phyloP scores from a whole-genome alignment of 148 eudicot genomes.

The Diospyros kaki region DNA sequence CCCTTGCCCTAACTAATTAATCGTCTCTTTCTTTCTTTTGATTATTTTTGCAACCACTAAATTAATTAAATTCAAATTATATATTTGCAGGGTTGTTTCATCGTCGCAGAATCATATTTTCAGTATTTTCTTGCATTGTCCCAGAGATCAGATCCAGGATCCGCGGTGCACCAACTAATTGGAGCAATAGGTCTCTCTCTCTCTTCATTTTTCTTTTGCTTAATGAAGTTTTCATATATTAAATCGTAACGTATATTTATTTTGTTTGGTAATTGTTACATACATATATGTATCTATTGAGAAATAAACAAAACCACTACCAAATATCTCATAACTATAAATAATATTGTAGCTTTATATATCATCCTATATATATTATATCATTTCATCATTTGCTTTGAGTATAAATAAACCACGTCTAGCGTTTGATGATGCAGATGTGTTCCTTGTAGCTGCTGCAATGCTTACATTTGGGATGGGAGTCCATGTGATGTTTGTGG shows the following conservation, averaged over 20 bases:
- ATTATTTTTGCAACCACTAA: background rate
- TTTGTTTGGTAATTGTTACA: too few relatives aligned
- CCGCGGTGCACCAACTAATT: conserved; percentile 36
- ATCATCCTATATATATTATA: too few relatives aligned
- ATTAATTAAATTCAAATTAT: background rate
- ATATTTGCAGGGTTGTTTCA: conserved; percentile 46
- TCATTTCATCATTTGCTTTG: too few relatives aligned
- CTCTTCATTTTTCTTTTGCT: background rate
- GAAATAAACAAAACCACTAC: too few relatives aligned
- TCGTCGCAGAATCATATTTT: conserved; percentile 44
- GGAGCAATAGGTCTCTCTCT: conserved; percentile 49
- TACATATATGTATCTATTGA: too few relatives aligned
- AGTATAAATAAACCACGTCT: too few relatives aligned
- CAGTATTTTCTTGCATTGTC: conserved; percentile 44
- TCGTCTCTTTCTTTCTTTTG: too few relatives aligned
- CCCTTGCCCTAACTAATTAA: too few relatives aligned
- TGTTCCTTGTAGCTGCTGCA: conserved; percentile 70
- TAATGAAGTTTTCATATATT: background rate
- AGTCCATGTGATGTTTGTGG: conserved; percentile 62
- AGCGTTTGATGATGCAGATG: conserved; percentile 36
- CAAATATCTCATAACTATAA: too few relatives aligned
- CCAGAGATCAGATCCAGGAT: conserved; percentile 31
- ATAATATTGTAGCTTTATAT: too few relatives aligned
- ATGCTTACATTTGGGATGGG: conserved; percentile 68
- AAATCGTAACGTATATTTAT: background rate